Evolutionary conservation across 1,139 yeast species (phyloP).

Genomic region (Suhomyces choctaworum): DNA sequence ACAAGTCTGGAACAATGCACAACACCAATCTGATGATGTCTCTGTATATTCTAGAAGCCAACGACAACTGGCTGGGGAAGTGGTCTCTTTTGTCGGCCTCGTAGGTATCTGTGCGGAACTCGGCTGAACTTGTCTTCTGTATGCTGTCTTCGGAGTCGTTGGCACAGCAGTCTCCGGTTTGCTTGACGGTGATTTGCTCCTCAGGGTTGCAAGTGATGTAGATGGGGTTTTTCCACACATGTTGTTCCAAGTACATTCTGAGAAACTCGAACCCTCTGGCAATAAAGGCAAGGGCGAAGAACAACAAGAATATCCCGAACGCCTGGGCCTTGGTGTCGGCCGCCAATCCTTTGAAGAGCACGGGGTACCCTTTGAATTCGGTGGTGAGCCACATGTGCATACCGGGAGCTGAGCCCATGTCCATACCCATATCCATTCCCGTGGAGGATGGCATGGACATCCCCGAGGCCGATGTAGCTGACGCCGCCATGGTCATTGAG

Average conservation of each 20-base stretch:
- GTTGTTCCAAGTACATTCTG: conserved; percentile 63
- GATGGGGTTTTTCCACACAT: conserved; percentile 53
- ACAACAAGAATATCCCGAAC: conserved; percentile 66
- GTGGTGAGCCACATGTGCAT: conserved; percentile 61
- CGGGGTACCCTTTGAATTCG: conserved; percentile 54
- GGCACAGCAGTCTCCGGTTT: conserved; percentile 12
- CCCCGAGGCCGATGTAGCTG: conserved; percentile 5
- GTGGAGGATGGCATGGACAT: conserved; percentile 7
- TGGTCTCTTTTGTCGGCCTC: conserved; percentile 7
- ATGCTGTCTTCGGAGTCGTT: conserved; percentile 14
- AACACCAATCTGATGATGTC: conserved; percentile 56
- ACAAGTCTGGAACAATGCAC: conserved; percentile 60
- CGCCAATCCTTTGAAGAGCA: conserved; percentile 52
- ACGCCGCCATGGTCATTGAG: conserved; percentile 18
- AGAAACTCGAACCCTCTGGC: conserved; percentile 60
- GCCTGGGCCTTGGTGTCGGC: conserved; percentile 62
- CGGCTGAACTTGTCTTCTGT: conserved; percentile 13
- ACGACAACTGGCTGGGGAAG: conserved; percentile 15
- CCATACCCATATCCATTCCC: conserved; percentile 21
- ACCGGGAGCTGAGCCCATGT: conserved; percentile 25
- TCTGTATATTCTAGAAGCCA: conserved; percentile 38
- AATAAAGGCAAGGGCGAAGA: conserved; percentile 57
- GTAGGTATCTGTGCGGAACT: conserved; percentile 4
- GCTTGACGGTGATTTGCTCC: conserved; percentile 14
- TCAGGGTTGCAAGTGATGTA: conserved; percentile 19